Percentiles rank a stretch among this genome's conserved stretches.
Evolutionary conservation across 1,139 yeast species (phyloP).

Genomic region (Hemisphaericaspora subhashii): DNA sequence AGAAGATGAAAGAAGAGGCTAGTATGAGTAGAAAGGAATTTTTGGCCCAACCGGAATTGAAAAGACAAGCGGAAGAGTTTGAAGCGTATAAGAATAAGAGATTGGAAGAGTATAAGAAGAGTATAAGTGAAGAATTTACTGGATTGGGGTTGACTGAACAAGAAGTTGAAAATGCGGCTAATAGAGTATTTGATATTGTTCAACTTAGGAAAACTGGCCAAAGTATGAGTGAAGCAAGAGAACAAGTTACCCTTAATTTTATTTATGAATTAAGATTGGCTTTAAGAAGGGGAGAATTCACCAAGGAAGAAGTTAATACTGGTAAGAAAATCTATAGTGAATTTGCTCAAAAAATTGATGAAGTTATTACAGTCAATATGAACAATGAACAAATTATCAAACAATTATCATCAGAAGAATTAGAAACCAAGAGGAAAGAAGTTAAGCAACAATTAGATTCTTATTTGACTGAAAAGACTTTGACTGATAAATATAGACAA

Average conservation of each 20-base stretch:
- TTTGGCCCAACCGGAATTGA: constrained; percentile 52
- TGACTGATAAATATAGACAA: constrained; percentile 27
- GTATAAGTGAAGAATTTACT: constrained; percentile 20
- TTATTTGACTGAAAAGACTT: constrained; percentile 22
- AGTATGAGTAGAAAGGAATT: constrained; percentile 57
- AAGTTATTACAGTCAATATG: constrained; percentile 24
- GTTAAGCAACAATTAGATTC: constrained; percentile 20
- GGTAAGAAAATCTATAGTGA: no score
- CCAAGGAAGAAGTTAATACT: constrained; percentile 21
- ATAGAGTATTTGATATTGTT: constrained; percentile 51
- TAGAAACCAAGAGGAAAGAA: constrained; percentile 19
- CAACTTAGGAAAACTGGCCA: constrained; percentile 27
- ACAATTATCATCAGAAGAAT: constrained; percentile 21
- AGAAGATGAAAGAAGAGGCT: constrained; percentile 61
- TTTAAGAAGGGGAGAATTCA: constrained; percentile 40
- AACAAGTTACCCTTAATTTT: constrained; percentile 54
- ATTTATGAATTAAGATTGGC: constrained; percentile 50
- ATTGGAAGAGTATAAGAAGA: constrained; percentile 17
- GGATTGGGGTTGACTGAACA: constrained; percentile 30
- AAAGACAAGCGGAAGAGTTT: constrained; percentile 35
- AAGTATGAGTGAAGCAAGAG: constrained; percentile 52
- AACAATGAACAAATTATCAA: constrained; percentile 34
- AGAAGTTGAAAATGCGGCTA: constrained; percentile 40
- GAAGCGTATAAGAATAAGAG: constrained; percentile 21
- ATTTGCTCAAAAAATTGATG: constrained; percentile 8